Conservation (phyloP, 208 protist genomes). For the Acanthamoeba culbertsoni region DNA sequence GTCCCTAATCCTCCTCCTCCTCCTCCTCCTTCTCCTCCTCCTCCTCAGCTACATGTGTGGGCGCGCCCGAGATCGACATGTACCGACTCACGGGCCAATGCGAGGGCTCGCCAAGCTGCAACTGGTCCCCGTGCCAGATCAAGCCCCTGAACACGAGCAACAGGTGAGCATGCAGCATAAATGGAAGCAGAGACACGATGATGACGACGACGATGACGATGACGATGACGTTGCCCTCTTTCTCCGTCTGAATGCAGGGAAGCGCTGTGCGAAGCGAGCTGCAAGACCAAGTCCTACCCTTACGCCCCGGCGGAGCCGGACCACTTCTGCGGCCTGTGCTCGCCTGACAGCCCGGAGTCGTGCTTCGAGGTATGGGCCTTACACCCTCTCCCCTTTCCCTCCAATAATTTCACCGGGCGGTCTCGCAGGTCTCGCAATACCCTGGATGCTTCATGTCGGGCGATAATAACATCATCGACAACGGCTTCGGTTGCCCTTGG, state of each 20-base stretch:
- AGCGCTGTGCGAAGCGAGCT: neutral
- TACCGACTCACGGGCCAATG: neutral
- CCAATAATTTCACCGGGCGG: neutral
- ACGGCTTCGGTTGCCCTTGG: neutral
- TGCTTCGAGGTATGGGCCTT: slow-evolving; percentile 7
- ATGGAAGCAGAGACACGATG: no score
- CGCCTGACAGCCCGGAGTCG: neutral
- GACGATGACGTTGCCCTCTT: neutral
- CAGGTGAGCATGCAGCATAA: neutral
- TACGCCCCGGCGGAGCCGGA: neutral
- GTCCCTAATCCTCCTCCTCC: neutral
- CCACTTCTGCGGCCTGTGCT: neutral
- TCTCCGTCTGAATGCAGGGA: neutral
- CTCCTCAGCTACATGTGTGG: neutral
- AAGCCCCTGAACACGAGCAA: neutral
- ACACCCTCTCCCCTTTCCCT: neutral
- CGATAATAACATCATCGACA: neutral
- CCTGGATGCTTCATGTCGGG: neutral
- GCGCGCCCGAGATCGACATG: neutral
- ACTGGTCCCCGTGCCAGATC: neutral
- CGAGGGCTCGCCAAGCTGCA: neutral
- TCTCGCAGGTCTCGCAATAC: neutral
- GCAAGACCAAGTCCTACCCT: neutral
- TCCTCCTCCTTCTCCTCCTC: neutral
- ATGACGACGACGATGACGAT: no score